Evolutionary conservation across 495 filamentous ascomycete genomes (phyloP).

Genomic region (Letharia lupina): DNA sequence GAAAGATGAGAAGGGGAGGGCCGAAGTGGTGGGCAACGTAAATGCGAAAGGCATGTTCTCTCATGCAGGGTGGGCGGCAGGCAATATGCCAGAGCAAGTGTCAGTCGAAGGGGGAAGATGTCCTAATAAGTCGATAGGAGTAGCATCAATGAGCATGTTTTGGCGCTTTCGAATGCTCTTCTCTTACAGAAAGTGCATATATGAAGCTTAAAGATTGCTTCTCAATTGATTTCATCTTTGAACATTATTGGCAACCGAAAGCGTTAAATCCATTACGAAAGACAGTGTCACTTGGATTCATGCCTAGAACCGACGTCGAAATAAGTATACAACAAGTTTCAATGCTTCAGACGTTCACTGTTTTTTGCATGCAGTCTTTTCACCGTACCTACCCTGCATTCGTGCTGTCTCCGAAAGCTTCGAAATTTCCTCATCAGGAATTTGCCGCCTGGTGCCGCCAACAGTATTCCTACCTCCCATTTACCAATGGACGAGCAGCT

Average conservation of each 20-base stretch:
- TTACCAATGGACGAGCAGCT: neutral
- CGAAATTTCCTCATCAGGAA: neutral
- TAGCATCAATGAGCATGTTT: neutral
- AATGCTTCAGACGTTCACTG: no score
- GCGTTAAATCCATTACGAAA: neutral
- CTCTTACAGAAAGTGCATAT: no score
- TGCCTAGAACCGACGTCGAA: neutral
- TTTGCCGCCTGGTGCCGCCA: neutral
- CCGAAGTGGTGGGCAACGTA: constrained; percentile 73
- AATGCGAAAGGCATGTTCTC: constrained; percentile 74
- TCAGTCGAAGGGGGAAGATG: neutral
- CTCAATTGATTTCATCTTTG: no score
- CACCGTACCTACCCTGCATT: neutral
- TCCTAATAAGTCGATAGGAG: neutral
- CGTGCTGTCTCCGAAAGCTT: neutral
- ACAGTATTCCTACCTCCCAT: neutral
- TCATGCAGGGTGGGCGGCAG: neutral
- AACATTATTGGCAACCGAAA: no score
- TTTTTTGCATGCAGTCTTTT: neutral
- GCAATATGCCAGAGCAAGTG: neutral
- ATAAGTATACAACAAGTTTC: no score
- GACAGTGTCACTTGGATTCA: neutral
- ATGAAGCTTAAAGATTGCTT: no score
- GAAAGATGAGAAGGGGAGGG: constrained; percentile 65
- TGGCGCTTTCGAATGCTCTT: neutral